Conservation (phyloP, 306 rosid species). For the Vigna nakashimae region DNA sequence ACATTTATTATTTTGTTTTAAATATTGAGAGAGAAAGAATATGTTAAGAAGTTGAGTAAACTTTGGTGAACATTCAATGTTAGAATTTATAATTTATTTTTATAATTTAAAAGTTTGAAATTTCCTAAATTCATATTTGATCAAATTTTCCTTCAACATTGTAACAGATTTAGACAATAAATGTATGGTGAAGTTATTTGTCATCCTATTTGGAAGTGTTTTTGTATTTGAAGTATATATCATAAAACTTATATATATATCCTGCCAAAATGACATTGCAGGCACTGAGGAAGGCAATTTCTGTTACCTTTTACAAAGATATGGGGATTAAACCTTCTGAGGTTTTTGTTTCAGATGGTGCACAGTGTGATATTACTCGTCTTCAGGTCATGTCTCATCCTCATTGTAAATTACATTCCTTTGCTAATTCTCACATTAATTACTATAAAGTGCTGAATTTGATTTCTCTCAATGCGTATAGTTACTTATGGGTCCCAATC, state of each 20-base stretch:
- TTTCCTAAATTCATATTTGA: no score
- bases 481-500: slow-evolving; percentile 73
- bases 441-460: slow-evolving; percentile 6
- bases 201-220: background rate
- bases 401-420: slow-evolving; percentile 1
- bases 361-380: slow-evolving; percentile 83
- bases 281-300: slow-evolving; percentile 73
- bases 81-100: no score
- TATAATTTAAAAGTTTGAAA: no score
- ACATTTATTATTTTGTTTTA: no score
- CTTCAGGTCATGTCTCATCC: slow-evolving; percentile 57
- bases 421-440: background rate
- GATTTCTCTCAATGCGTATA: slow-evolving; percentile 44
- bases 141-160: no score
- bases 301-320: slow-evolving; percentile 55
- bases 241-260: no score
- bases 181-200: no score
- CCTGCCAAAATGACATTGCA: slow-evolving; percentile 17
- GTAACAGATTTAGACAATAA: no score
- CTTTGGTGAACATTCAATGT: no score
- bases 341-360: slow-evolving; percentile 79
- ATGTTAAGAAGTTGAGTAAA: no score
- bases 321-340: slow-evolving; percentile 59
- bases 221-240: slow-evolving; percentile 11
- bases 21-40: no score